Conservation (phyloP, 257 asterid species). For the Cruciata laevipes region DNA sequence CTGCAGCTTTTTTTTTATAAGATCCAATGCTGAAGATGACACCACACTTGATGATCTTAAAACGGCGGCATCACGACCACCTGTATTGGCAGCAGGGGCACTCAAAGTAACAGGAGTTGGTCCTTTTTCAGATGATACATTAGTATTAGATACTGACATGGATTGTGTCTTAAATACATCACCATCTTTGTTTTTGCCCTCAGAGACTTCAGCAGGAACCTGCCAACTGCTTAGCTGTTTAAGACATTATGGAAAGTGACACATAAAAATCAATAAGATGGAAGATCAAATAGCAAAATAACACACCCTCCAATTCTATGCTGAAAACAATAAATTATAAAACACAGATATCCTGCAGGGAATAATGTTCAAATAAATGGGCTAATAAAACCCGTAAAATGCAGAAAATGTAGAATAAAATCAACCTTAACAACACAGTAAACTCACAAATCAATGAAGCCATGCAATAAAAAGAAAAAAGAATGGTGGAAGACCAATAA, state of each 20-base stretch:
- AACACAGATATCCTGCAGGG: background rate
- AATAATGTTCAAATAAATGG: background rate
- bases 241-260: constrained; percentile 19
- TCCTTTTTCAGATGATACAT: constrained; percentile 51
- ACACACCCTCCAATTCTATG: background rate
- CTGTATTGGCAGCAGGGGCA: constrained; percentile 88
- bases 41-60: constrained; percentile 47
- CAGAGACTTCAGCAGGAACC: constrained; percentile 75
- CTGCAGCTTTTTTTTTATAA: constrained; percentile 92
- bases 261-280: no score
- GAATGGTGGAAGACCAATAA: background rate
- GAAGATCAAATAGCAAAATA: background rate
- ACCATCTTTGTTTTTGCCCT: constrained; percentile 62
- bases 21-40: constrained; percentile 89
- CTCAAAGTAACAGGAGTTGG: constrained; percentile 57
- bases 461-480: background rate
- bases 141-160: constrained; percentile 33
- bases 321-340: background rate
- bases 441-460: constrained; percentile 1
- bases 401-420: background rate
- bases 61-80: constrained; percentile 89
- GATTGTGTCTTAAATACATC: constrained; percentile 54
- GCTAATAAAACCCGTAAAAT: background rate
- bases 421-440: background rate
- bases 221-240: constrained; percentile 97